Conservation (phyloP, 2,329 filamentous ascomycete species). For the Colletotrichum gigasporum region DNA sequence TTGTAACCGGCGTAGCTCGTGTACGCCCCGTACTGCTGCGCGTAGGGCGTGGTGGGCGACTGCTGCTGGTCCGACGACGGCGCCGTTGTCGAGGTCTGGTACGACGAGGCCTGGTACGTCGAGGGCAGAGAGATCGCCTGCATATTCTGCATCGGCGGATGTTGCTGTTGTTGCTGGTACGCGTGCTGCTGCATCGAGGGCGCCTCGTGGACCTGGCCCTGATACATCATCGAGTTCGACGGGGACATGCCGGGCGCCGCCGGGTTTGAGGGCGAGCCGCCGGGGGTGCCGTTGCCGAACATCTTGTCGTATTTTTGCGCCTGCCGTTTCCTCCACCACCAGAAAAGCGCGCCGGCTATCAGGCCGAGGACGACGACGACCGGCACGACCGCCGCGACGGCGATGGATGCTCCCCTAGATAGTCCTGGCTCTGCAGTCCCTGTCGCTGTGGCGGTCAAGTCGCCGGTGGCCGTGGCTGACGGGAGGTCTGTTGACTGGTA, state of each 20-base stretch:
- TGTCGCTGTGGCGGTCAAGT: not conserved
- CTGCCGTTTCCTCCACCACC: conserved; percentile 25
- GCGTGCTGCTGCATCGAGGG: not conserved
- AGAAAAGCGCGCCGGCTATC: conserved; percentile 2
- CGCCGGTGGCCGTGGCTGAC: not conserved
- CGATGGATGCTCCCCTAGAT: not conserved
- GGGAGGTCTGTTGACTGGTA: conserved; percentile 34
- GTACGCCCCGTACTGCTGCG: conserved; percentile 11
- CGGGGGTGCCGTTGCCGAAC: not conserved
- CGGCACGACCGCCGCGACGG: conserved; percentile 12
- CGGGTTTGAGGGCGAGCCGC: not conserved
- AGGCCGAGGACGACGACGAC: not conserved
- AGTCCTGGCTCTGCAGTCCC: not conserved
- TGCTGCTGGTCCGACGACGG: not conserved
- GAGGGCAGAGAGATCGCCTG: conserved; percentile 3
- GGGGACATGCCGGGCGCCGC: not conserved
- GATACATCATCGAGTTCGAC: not conserved
- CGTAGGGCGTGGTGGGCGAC: not conserved
- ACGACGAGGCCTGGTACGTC: conserved; percentile 1
- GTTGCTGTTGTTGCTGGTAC: not conserved
- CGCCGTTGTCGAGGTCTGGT: not conserved
- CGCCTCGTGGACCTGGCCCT: not conserved
- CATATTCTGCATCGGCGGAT: not conserved
- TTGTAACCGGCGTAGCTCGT: conserved; percentile 17
- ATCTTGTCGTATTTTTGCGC: not conserved